These are phyloP conservation scores for Rhynchosporium graminicola DNA, from an alignment of 2,329 filamentous ascomycete species.

Conservation along the genomic window DNA sequence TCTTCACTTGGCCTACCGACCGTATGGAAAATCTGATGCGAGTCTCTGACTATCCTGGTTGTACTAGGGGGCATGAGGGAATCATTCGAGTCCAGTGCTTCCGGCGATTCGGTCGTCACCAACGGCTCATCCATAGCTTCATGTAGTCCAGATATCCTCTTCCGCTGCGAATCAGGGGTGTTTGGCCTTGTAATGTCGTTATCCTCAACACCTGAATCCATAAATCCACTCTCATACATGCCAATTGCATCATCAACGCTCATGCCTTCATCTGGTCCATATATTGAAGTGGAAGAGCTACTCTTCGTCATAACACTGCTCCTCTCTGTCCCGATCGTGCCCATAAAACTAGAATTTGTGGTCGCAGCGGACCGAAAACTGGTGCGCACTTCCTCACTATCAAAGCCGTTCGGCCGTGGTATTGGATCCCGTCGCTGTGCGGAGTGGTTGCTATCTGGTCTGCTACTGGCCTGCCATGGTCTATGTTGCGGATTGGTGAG, in stretches of 20 bases:
- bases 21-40: slow-evolving; percentile 43
- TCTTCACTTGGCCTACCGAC: slow-evolving; percentile 49
- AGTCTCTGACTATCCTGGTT: slow-evolving; percentile 41
- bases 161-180: slow-evolving; percentile 32
- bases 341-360: slow-evolving; percentile 53
- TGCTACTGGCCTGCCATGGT: slow-evolving; percentile 26
- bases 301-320: slow-evolving; percentile 80
- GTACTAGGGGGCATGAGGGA: slow-evolving; percentile 13
- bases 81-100: not conserved
- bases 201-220: slow-evolving; percentile 50
- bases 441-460: slow-evolving; percentile 36
- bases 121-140: slow-evolving; percentile 36
- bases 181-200: slow-evolving; percentile 30
- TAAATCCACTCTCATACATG: slow-evolving; percentile 67
- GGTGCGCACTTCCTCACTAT: slow-evolving; percentile 49
- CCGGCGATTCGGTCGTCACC: slow-evolving; percentile 8
- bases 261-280: slow-evolving; percentile 54
- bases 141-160: slow-evolving; percentile 27
- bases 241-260: slow-evolving; percentile 70
- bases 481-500: slow-evolving; percentile 33
- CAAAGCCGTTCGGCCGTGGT: slow-evolving; percentile 30
- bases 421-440: slow-evolving; percentile 35
- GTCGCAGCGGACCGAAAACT: slow-evolving; percentile 63
- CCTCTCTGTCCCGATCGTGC: slow-evolving; percentile 74
- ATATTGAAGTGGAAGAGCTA: slow-evolving; percentile 69